Evolutionary conservation across 129 eudicot species (phyloP).

Genomic region (Ambrosia trifida): DNA sequence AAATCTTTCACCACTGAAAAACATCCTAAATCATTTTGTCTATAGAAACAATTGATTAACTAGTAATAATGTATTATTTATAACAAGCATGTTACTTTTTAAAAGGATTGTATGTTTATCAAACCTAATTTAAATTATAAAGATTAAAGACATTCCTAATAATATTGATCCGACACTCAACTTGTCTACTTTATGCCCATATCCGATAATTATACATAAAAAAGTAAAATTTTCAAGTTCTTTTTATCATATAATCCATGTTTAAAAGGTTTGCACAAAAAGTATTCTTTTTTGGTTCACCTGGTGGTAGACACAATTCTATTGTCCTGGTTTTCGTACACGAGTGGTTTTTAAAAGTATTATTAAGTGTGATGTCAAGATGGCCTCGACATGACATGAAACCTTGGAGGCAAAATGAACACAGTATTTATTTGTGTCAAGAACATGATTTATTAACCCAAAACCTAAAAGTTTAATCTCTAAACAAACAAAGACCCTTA

Average conservation of each 20-base stretch:
- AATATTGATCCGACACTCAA: neutral
- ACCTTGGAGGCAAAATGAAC: slow-evolving; percentile 22
- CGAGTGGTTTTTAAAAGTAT: slow-evolving; percentile 14
- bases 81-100: neutral
- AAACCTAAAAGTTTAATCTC: too few relatives aligned
- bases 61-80: neutral
- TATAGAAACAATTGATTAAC: neutral
- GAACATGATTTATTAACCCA: too few relatives aligned
- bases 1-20: too few relatives aligned
- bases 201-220: neutral
- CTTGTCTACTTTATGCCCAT: neutral
- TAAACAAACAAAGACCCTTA: too few relatives aligned
- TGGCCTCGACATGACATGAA: slow-evolving; percentile 39
- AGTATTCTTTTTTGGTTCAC: neutral
- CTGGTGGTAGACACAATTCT: slow-evolving; percentile 28
- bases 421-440: too few relatives aligned
- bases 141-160: neutral
- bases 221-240: neutral
- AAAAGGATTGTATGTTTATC: neutral
- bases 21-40: neutral
- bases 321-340: slow-evolving; percentile 20
- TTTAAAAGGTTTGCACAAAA: slow-evolving; percentile 2
- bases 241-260: neutral
- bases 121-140: too few relatives aligned
- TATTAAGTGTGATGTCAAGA: slow-evolving; percentile 41